Conservation (phyloP, 495 filamentous ascomycete genomes). For the Bryoglossum gracile region DNA sequence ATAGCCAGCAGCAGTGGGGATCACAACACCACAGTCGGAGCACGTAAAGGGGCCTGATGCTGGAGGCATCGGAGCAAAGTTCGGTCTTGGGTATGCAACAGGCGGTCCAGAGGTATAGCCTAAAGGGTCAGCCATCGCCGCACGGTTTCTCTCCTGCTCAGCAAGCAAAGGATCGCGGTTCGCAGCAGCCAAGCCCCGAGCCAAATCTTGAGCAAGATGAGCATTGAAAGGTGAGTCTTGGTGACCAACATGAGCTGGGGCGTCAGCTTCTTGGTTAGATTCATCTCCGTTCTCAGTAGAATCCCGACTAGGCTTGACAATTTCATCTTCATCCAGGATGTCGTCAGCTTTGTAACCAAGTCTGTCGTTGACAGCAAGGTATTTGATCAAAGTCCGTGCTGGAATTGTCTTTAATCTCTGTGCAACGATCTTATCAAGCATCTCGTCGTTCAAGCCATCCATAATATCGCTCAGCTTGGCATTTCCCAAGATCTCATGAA, state of each 20-base stretch:
- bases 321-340: conserved; percentile 14
- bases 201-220: background rate
- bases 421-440: conserved; percentile 6
- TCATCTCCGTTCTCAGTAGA: no score
- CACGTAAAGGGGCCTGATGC: no score
- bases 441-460: background rate
- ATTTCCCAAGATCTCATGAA: no score
- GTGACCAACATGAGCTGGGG: no score
- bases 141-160: conserved; percentile 5
- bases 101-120: no score
- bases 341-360: conserved; percentile 20
- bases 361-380: conserved; percentile 14
- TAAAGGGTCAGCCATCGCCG: no score
- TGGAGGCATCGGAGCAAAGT: no score
- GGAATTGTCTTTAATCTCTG: conserved; percentile 3
- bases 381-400: conserved; percentile 9
- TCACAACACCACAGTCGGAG: no score
- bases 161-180: conserved; percentile 2
- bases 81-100: no score
- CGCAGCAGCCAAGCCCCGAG: background rate
- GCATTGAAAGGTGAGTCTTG: background rate
- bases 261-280: no score
- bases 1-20: no score
- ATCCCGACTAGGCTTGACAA: no score
- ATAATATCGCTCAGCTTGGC: background rate